phyloP scores from a whole-genome alignment of 208 protist species.

The Trypanosoma rangeli region DNA sequence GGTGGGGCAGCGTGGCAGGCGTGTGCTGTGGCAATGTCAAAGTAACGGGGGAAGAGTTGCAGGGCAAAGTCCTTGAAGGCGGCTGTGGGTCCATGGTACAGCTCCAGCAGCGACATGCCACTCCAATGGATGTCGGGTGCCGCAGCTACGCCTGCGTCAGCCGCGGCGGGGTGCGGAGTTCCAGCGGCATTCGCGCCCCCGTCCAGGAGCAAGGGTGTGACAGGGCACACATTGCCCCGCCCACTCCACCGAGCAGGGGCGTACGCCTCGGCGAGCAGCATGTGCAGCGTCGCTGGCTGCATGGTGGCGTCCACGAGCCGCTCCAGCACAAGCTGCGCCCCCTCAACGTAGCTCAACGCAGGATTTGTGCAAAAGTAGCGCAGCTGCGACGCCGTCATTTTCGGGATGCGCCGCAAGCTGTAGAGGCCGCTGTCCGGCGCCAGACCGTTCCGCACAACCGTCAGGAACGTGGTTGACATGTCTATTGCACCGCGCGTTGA shows the following conservation, averaged over 20 bases:
- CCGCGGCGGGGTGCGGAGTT: background rate
- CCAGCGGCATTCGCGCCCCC: background rate
- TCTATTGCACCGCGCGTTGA: constrained; percentile 60
- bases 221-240: constrained; percentile 58
- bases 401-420: constrained; percentile 59
- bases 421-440: constrained; percentile 83
- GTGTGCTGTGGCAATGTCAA: constrained; percentile 42
- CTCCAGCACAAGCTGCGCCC: constrained; percentile 73
- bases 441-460: constrained; percentile 72
- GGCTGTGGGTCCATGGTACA: constrained; percentile 89
- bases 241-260: constrained; percentile 59
- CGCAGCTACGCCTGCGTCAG: too few relatives aligned
- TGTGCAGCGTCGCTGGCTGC: constrained; percentile 44
- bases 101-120: constrained; percentile 56
- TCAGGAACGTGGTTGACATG: constrained; percentile 45
- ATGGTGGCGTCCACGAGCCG: constrained; percentile 69
- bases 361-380: constrained; percentile 44
- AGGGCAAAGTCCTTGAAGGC: constrained; percentile 92
- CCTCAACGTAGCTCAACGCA: constrained; percentile 64
- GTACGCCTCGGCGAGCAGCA: constrained; percentile 71
- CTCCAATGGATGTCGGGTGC: background rate
- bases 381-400: constrained; percentile 65
- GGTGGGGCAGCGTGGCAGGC: background rate
- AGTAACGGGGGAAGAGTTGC: constrained; percentile 89
- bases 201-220: constrained; percentile 39